Evolutionary conservation across 2,329 filamentous ascomycete genomes (phyloP).

Genomic region (Talaromyces sp.): DNA sequence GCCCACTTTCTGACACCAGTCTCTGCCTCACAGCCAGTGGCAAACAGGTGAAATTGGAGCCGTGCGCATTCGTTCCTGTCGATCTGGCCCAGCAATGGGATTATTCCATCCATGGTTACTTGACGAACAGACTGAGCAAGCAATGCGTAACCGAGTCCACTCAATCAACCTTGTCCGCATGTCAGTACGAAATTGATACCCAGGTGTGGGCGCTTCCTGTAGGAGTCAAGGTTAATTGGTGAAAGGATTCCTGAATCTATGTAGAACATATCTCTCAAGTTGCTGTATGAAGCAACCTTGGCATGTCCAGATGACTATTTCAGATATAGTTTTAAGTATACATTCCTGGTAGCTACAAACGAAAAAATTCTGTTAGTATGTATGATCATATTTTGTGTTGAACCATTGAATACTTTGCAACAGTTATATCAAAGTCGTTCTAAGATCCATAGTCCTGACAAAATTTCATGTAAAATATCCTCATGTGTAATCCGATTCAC

Average conservation of each 20-base stretch:
- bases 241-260: neutral
- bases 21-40: slow-evolving; percentile 35
- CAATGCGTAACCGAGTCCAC: slow-evolving; percentile 43
- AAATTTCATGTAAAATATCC: neutral
- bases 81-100: slow-evolving; percentile 42
- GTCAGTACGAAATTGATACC: slow-evolving; percentile 28
- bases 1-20: slow-evolving; percentile 37
- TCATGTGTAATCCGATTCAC: neutral
- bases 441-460: neutral
- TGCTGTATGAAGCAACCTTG: neutral
- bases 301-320: neutral
- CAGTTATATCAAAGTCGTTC: neutral
- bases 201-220: slow-evolving; percentile 51
- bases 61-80: slow-evolving; percentile 22
- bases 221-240: slow-evolving; percentile 31
- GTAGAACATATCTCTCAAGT: neutral
- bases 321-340: neutral
- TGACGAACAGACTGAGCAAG: slow-evolving; percentile 36
- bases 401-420: neutral
- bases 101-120: slow-evolving; percentile 47
- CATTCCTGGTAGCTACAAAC: neutral
- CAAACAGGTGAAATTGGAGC: slow-evolving; percentile 14
- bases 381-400: neutral
- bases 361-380: neutral
- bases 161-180: slow-evolving; percentile 36